These are phyloP conservation scores for Crucibulum laeve DNA, from an alignment of 768 basidiomycete species.

Conservation along the genomic window DNA sequence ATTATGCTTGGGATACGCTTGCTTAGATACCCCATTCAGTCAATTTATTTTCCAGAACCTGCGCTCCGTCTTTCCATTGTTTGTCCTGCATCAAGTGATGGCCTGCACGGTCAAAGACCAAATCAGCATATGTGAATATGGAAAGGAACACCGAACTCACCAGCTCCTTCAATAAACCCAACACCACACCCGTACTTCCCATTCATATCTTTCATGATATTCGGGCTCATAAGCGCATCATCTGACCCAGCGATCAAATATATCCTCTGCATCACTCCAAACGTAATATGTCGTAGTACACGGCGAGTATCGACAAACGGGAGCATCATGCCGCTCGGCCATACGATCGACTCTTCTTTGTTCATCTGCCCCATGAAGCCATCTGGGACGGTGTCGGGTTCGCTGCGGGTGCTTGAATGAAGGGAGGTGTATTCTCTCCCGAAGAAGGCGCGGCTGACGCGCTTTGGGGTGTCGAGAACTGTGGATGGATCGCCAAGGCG, in stretches of 20 bases:
- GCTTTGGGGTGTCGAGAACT: neutral
- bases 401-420: neutral
- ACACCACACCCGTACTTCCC: constrained; percentile 3
- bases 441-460: constrained; percentile 10
- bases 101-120: neutral
- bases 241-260: constrained; percentile 1
- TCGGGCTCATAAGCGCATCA: constrained; percentile 2
- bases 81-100: constrained; percentile 1
- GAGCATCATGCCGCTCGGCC: constrained; percentile 12
- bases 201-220: constrained; percentile 1
- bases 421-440: neutral
- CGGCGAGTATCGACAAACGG: constrained; percentile 9
- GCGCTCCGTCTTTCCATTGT: constrained; percentile 2
- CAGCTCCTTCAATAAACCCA: constrained; percentile 2
- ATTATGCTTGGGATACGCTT: no score
- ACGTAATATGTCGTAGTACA: constrained; percentile 5
- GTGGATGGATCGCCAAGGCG: neutral
- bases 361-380: constrained; percentile 6
- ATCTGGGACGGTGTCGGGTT: constrained; percentile 1
- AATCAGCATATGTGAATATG: neutral
- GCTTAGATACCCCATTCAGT: constrained; percentile 4
- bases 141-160: neutral
- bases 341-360: constrained; percentile 9
- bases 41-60: neutral
- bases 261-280: constrained; percentile 4